These are phyloP conservation scores for Reutealis trisperma DNA, from an alignment of 345 rosid genomes.

Conservation along the genomic window DNA sequence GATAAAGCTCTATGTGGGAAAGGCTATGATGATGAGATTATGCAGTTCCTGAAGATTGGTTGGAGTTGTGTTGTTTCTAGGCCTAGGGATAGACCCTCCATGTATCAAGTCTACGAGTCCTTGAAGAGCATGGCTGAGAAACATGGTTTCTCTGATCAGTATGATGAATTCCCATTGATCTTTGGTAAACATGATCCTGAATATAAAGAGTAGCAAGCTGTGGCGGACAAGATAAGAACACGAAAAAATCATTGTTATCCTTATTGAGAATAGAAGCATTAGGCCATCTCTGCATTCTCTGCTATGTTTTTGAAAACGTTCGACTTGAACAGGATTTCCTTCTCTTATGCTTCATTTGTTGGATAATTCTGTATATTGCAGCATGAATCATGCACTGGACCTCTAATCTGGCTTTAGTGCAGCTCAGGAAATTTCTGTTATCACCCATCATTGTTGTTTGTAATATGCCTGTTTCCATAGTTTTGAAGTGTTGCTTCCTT, in stretches of 20 bases:
- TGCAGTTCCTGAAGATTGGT: slow-evolving; percentile 64
- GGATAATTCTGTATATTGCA: slow-evolving; percentile 33
- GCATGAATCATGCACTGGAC: slow-evolving; percentile 22
- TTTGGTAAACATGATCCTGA: slow-evolving; percentile 52
- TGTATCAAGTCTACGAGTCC: slow-evolving; percentile 68
- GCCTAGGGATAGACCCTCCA: slow-evolving; percentile 77
- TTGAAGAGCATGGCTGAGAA: slow-evolving; percentile 52
- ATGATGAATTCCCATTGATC: slow-evolving; percentile 69
- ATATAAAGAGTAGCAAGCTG: slow-evolving; percentile 20
- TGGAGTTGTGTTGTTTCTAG: slow-evolving; percentile 57
- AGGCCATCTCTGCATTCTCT: slow-evolving; percentile 21
- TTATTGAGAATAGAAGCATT: slow-evolving; percentile 12
- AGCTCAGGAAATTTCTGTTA: slow-evolving; percentile 18
- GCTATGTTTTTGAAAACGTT: slow-evolving; percentile 20
- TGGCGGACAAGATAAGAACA: slow-evolving; percentile 12
- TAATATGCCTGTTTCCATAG: background rate
- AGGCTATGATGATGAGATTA: slow-evolving; percentile 63
- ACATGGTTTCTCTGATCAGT: slow-evolving; percentile 53
- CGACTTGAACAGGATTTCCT: slow-evolving; percentile 23
- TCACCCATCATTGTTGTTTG: slow-evolving; percentile 10
- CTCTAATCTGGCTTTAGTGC: slow-evolving; percentile 17
- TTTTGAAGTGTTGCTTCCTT: background rate
- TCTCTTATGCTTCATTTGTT: slow-evolving; percentile 25
- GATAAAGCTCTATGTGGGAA: slow-evolving; percentile 53
- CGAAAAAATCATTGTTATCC: background rate